Conservation (phyloP, 768 basidiomycete species). For the Pseudohyphozyma bogoriensis region DNA sequence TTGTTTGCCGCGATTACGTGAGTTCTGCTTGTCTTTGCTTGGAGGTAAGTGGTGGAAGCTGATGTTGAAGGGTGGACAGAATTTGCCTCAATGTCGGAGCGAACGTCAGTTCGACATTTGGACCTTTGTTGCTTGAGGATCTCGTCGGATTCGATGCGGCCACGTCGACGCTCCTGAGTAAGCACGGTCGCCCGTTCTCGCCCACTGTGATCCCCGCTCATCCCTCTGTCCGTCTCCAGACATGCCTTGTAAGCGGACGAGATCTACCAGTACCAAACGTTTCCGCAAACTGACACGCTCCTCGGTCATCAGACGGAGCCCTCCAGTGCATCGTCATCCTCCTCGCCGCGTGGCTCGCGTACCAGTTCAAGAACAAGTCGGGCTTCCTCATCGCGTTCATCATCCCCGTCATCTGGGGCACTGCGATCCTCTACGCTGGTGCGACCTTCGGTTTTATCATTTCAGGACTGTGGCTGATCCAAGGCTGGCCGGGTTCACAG, state of each 20-base stretch:
- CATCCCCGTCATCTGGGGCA: slow-evolving; percentile 32
- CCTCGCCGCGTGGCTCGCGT: slow-evolving; percentile 28
- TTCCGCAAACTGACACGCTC: too few species aligned
- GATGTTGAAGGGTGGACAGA: too few species aligned
- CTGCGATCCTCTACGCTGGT: slow-evolving; percentile 34
- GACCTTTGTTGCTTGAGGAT: slow-evolving; percentile 28
- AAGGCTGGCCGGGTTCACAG: too few species aligned
- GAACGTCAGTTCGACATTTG: slow-evolving; percentile 27
- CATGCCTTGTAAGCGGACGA: too few species aligned
- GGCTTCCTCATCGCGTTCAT: slow-evolving; percentile 28
- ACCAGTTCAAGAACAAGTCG: slow-evolving; percentile 32
- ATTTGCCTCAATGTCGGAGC: too few species aligned
- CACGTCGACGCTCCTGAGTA: background rate
- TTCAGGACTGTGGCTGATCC: too few species aligned
- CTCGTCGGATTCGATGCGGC: slow-evolving; percentile 17
- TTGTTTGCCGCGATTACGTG: slow-evolving; percentile 19
- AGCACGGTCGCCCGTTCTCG: too few species aligned
- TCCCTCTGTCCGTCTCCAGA: background rate
- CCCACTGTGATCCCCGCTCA: too few species aligned
- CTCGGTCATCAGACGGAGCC: slow-evolving; percentile 21
- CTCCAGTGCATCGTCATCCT: slow-evolving; percentile 34
- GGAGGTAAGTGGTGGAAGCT: too few species aligned
- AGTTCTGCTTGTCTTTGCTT: too few species aligned
- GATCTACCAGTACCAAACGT: too few species aligned
- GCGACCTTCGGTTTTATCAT: too few species aligned